Conservation (phyloP, 2,329 filamentous ascomycete species). For the Ophiostoma fasciatum region DNA sequence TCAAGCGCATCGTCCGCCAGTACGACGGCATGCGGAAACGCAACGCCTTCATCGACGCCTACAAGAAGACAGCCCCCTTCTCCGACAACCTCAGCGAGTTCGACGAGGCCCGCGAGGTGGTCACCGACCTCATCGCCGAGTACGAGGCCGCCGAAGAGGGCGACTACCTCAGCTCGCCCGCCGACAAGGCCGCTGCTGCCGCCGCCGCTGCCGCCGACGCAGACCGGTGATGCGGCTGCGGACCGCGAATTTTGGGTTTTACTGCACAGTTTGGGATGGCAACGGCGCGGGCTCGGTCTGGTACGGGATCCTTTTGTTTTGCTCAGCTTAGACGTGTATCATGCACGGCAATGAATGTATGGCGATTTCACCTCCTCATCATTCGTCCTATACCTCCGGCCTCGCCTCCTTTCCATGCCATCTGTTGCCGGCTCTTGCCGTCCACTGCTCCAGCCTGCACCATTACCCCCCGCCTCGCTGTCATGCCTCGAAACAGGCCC, state of each 20-base stretch:
- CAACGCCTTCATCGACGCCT: constrained; percentile 90
- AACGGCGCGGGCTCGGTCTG: not conserved
- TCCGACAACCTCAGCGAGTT: constrained; percentile 86
- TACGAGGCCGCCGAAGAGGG: constrained; percentile 90
- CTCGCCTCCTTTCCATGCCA: too few species aligned
- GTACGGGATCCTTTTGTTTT: not conserved
- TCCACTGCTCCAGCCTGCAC: too few species aligned
- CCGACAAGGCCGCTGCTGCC: constrained; percentile 34
- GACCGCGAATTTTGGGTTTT: not conserved
- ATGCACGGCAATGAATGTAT: too few species aligned
- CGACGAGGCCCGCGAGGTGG: constrained; percentile 84
- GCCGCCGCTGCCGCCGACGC: constrained; percentile 25
- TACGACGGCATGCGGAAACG: constrained; percentile 92
- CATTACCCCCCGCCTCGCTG: too few species aligned
- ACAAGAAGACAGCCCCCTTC: constrained; percentile 92
- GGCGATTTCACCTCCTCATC: too few species aligned
- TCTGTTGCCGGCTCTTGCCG: too few species aligned
- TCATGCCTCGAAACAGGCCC: not conserved
- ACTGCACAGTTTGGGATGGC: not conserved
- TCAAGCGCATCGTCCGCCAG: constrained; percentile 83
- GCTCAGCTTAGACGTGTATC: not conserved
- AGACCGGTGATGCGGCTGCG: constrained; percentile 1
- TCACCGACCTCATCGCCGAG: constrained; percentile 79
- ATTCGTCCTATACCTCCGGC: too few species aligned
- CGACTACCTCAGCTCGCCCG: constrained; percentile 66